Conservation (phyloP, 2,329 filamentous ascomycete species). For the Sclerotinia minor region DNA sequence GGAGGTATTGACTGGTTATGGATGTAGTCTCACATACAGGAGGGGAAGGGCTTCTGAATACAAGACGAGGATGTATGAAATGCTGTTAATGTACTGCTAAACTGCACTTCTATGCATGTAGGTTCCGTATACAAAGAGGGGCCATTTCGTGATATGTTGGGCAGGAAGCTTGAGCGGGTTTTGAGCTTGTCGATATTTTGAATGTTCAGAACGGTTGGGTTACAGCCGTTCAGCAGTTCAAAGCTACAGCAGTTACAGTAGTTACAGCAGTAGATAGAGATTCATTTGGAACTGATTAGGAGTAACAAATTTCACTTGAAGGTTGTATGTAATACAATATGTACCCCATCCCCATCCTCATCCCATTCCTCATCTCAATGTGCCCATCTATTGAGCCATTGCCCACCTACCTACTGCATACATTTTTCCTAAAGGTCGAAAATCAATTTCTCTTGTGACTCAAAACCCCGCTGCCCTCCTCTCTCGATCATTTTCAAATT, state of each 20-base stretch:
- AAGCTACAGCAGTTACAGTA: too few species aligned
- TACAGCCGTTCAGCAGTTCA: neutral
- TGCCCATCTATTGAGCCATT: too few species aligned
- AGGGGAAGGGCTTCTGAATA: neutral
- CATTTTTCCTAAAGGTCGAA: neutral
- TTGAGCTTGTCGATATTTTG: constrained; percentile 13
- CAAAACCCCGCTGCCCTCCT: neutral
- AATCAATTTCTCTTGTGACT: neutral
- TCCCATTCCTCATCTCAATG: neutral
- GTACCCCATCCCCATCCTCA: neutral
- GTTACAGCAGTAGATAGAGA: neutral
- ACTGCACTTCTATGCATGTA: constrained; percentile 22
- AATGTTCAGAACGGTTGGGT: neutral
- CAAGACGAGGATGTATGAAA: constrained; percentile 10
- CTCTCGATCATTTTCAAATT: neutral
- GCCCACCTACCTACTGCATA: neutral
- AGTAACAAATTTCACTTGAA: neutral
- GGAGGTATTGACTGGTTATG: constrained; percentile 6
- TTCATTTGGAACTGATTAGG: neutral
- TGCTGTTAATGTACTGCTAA: neutral
- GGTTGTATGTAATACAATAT: constrained; percentile 1
- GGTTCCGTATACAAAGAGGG: constrained; percentile 20
- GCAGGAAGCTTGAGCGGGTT: constrained; percentile 7
- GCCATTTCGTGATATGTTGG: constrained; percentile 14
- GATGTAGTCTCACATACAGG: neutral